These are phyloP conservation scores for Scleroderma bovista DNA, from an alignment of 768 basidiomycete species.

Conservation along the genomic window DNA sequence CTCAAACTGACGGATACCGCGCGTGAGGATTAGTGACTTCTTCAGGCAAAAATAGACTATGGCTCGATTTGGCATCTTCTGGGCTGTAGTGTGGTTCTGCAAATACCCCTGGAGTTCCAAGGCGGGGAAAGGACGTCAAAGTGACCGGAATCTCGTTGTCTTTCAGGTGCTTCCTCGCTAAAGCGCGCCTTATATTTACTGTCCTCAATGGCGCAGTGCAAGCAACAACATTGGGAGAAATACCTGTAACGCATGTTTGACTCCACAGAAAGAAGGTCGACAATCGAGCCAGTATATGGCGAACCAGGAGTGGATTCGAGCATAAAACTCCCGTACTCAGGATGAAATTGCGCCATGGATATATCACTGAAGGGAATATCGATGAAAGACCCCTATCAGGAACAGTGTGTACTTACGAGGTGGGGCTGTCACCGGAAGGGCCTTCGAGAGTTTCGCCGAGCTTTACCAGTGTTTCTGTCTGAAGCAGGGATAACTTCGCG, in stretches of 20 bases:
- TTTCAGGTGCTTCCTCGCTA: slow-evolving; percentile 79
- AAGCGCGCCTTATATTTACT: slow-evolving; percentile 53
- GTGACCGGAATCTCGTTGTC: slow-evolving; percentile 87
- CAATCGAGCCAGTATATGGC: slow-evolving; percentile 86
- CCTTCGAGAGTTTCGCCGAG: slow-evolving; percentile 63
- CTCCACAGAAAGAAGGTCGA: slow-evolving; percentile 86
- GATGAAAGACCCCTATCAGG: not conserved
- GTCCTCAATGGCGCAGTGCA: slow-evolving; percentile 2
- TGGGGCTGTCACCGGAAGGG: slow-evolving; percentile 46
- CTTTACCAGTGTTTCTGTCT: slow-evolving; percentile 87
- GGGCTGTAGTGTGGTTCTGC: slow-evolving; percentile 87
- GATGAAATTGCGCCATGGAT: slow-evolving; percentile 87
- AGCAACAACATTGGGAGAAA: not conserved
- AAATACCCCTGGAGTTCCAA: slow-evolving; percentile 86
- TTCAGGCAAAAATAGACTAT: slow-evolving; percentile 91
- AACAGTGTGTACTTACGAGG: slow-evolving; percentile 47
- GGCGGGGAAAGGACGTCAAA: slow-evolving; percentile 89
- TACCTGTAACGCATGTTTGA: slow-evolving; percentile 92
- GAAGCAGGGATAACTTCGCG: slow-evolving; percentile 88
- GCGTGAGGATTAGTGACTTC: slow-evolving; percentile 97
- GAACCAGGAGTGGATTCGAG: slow-evolving; percentile 95
- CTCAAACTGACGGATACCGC: slow-evolving; percentile 84
- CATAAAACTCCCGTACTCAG: slow-evolving; percentile 99
- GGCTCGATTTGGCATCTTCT: slow-evolving; percentile 72
- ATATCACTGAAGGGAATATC: slow-evolving; percentile 39